phyloP scores from a whole-genome alignment of 1,284 basidiomycete genomes.

The Heliocybe sulcata region DNA sequence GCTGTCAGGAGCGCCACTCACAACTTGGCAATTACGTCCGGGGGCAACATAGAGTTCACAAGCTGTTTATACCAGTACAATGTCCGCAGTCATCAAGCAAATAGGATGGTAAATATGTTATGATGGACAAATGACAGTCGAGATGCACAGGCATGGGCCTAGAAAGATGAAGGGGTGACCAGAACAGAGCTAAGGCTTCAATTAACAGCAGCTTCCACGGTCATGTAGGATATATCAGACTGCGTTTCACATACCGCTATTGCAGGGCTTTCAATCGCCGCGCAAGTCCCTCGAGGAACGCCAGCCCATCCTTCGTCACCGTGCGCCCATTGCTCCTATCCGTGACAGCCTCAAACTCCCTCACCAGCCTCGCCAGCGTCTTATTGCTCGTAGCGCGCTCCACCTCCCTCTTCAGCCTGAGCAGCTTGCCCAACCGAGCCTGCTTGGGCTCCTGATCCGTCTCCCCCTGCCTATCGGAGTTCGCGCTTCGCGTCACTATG shows the following conservation, averaged over 20 bases:
- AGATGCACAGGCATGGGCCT: neutral
- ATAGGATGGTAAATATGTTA: neutral
- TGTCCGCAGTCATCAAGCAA: too few species aligned
- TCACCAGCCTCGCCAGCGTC: slow-evolving; percentile 52
- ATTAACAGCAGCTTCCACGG: neutral
- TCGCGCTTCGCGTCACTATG: slow-evolving; percentile 31
- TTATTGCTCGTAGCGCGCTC: slow-evolving; percentile 39
- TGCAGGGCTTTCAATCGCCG: slow-evolving; percentile 32
- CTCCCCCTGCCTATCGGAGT: slow-evolving; percentile 17
- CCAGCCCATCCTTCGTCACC: slow-evolving; percentile 70
- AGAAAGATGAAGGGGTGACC: neutral
- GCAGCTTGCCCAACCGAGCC: slow-evolving; percentile 51
- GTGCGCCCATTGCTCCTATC: slow-evolving; percentile 58
- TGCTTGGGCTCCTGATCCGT: slow-evolving; percentile 31
- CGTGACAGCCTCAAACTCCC: slow-evolving; percentile 60
- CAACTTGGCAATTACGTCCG: too few species aligned
- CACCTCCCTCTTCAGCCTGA: slow-evolving; percentile 47
- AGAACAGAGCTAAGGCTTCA: neutral
- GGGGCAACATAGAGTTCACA: too few species aligned
- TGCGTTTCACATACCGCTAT: neutral
- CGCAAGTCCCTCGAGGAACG: slow-evolving; percentile 56
- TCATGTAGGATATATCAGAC: too few species aligned
- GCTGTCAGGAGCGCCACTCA: too few species aligned
- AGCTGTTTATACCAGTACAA: too few species aligned
- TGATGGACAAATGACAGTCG: neutral